A percentile compares a stretch with the other conserved stretches of the same genome.
Conservation (phyloP, 345 rosid genomes). For the Eucalyptus sp. region DNA sequence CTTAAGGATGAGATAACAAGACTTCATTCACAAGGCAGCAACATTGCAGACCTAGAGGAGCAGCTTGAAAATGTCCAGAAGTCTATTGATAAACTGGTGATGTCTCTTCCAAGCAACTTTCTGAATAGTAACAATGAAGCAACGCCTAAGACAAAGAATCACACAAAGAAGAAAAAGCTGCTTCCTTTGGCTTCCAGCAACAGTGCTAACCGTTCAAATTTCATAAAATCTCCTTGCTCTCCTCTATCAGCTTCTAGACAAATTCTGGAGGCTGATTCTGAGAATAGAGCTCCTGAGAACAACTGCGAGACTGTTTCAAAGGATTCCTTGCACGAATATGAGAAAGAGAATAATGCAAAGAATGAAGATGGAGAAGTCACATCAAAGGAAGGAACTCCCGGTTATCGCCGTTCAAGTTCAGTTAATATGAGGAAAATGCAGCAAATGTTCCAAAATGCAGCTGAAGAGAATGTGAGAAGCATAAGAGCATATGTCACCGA, state of each 20-base stretch:
- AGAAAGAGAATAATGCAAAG: conserved; percentile 67
- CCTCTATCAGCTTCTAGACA: conserved; percentile 75
- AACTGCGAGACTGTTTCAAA: conserved; percentile 20
- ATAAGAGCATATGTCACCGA: conserved; percentile 87
- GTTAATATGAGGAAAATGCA: conserved; percentile 98
- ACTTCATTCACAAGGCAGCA: conserved; percentile 96
- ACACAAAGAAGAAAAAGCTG: conserved; percentile 67
- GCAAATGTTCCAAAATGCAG: conserved; percentile 97
- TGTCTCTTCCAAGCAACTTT: conserved; percentile 81
- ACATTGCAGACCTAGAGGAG: conserved; percentile 88
- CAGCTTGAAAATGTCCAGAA: conserved; percentile 96
- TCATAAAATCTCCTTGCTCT: conserved; percentile 84
- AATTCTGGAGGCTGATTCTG: conserved; percentile 59
- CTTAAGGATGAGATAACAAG: conserved; percentile 98
- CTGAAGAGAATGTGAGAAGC: conserved; percentile 99
- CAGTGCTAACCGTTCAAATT: conserved; percentile 51
- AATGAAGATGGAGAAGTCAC: conserved; percentile 82
- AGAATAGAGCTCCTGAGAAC: conserved; percentile 76
- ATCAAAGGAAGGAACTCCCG: conserved; percentile 74
- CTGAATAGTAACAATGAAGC: conserved; percentile 29
- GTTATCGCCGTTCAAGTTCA: conserved; percentile 66
- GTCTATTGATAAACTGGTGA: conserved; percentile 87
- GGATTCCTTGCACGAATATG: conserved; percentile 30
- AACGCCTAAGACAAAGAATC: conserved; percentile 54
- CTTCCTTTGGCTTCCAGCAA: conserved; percentile 79